A percentile compares a stretch with the other conserved stretches of the same genome.
These are phyloP conservation scores for Fusarium newnesense DNA, from an alignment of 2,329 filamentous ascomycete species.

Conservation along the genomic window DNA sequence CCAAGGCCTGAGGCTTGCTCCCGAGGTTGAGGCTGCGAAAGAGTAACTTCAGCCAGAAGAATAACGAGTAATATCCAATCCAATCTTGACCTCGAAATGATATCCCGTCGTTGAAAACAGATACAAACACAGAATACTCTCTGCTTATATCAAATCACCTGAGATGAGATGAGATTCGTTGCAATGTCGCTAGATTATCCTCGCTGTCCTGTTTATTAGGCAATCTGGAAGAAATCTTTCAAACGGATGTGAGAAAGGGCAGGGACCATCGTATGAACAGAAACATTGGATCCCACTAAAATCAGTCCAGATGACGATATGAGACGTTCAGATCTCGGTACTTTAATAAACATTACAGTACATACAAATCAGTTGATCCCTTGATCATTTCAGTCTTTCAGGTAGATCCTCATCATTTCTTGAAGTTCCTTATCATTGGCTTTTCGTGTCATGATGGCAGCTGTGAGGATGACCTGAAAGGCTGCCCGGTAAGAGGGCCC, in stretches of 20 bases:
- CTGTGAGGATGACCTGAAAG: constrained; percentile 13
- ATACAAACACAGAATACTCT: background rate
- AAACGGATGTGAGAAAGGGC: constrained; percentile 9
- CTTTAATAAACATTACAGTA: background rate
- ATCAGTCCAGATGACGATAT: background rate
- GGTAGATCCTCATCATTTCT: background rate
- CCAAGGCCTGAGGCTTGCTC: background rate
- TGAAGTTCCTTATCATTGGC: background rate
- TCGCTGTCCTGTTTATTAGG: constrained; percentile 12
- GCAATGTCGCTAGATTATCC: constrained; percentile 20
- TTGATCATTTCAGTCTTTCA: background rate
- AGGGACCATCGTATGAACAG: constrained; percentile 12
- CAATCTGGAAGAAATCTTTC: constrained; percentile 6
- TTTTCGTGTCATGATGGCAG: constrained; percentile 17
- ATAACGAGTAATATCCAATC: background rate
- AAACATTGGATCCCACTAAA: constrained; percentile 6
- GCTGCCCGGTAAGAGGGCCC: background rate
- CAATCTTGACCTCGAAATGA: constrained; percentile 5
- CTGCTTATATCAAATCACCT: background rate
- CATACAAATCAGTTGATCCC: background rate
- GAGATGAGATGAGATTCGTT: background rate
- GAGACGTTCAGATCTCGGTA: background rate
- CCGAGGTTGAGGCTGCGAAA: background rate
- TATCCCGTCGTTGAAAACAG: background rate
- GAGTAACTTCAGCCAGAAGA: background rate